Conservation (phyloP, 148 eudicot genomes). For the Polygonum aviculare region DNA sequence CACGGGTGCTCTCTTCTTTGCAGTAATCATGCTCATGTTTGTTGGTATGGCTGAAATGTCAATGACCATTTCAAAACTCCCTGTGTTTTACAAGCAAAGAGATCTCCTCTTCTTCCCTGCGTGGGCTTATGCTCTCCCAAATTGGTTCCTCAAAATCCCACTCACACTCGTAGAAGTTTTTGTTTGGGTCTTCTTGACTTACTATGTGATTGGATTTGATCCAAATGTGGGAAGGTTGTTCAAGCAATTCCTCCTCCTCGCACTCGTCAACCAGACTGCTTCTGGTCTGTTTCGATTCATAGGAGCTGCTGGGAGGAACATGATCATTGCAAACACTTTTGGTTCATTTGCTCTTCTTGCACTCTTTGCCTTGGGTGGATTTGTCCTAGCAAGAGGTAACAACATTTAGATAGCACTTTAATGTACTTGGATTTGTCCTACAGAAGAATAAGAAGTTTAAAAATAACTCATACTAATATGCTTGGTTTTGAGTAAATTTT, state of each 20-base stretch:
- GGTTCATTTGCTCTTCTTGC: conserved; percentile 46
- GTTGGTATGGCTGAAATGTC: conserved; percentile 58
- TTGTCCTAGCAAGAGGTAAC: conserved; percentile 55
- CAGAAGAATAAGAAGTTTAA: not conserved
- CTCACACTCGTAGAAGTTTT: conserved; percentile 45
- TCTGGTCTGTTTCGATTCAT: conserved; percentile 46
- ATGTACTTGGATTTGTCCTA: not conserved
- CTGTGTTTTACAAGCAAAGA: conserved; percentile 70
- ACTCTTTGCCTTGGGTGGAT: conserved; percentile 51
- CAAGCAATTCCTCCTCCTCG: conserved; percentile 45
- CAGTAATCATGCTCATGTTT: conserved; percentile 32
- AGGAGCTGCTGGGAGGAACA: conserved; percentile 49
- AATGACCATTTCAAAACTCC: conserved; percentile 64
- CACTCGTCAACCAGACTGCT: conserved; percentile 53
- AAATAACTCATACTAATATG: not conserved
- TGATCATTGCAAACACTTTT: conserved; percentile 54
- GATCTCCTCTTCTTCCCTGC: conserved; percentile 64
- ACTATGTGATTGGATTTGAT: conserved; percentile 69
- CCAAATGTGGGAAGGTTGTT: conserved; percentile 61
- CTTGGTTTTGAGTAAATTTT: not conserved
- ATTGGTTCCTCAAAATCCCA: conserved; percentile 61
- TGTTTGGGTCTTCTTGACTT: conserved; percentile 36
- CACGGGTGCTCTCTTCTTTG: conserved; percentile 48
- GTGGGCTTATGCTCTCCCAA: conserved; percentile 71
- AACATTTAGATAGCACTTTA: not conserved